Evolutionary conservation across 192 early-diverging fungal species (phyloP).

Genomic region (Podila epigama): DNA sequence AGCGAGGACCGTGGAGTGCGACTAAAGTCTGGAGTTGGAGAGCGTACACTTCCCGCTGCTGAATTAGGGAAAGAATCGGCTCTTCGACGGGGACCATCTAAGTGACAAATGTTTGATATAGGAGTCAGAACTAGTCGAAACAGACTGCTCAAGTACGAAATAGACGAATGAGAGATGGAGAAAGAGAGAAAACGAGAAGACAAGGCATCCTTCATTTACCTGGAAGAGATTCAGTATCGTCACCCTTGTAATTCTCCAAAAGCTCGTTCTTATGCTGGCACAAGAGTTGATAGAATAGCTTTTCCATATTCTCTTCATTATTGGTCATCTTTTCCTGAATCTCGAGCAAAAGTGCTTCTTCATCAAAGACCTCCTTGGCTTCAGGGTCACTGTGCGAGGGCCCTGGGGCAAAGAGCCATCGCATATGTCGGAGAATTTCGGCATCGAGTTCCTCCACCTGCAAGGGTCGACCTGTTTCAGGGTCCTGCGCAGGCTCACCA

Average conservation of each 20-base stretch:
- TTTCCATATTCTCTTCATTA: constrained; percentile 44
- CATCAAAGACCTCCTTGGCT: constrained; percentile 43
- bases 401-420: constrained; percentile 46
- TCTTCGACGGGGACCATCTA: constrained; percentile 35
- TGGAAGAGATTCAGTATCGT: constrained; percentile 32
- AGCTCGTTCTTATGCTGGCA: constrained; percentile 42
- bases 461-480: constrained; percentile 6
- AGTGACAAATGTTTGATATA: neutral
- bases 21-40: constrained; percentile 25
- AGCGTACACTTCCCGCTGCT: constrained; percentile 22
- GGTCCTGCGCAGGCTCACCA: constrained; percentile 32
- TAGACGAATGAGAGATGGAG: neutral
- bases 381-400: constrained; percentile 42
- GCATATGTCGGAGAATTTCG: constrained; percentile 42
- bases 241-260: constrained; percentile 30
- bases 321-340: constrained; percentile 45
- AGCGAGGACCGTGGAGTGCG: constrained; percentile 14
- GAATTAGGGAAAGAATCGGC: constrained; percentile 45
- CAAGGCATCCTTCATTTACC: constrained; percentile 17
- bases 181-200: too few relatives aligned
- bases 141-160: neutral
- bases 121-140: neutral
- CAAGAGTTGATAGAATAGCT: constrained; percentile 32
- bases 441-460: constrained; percentile 21
- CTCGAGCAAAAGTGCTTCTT: constrained; percentile 33